Evolutionary conservation across 345 rosid species (phyloP), one percentile per base, ranked within the genome.

Genomic region (thale cress (Arabidopsis thaliana)): DNA sequence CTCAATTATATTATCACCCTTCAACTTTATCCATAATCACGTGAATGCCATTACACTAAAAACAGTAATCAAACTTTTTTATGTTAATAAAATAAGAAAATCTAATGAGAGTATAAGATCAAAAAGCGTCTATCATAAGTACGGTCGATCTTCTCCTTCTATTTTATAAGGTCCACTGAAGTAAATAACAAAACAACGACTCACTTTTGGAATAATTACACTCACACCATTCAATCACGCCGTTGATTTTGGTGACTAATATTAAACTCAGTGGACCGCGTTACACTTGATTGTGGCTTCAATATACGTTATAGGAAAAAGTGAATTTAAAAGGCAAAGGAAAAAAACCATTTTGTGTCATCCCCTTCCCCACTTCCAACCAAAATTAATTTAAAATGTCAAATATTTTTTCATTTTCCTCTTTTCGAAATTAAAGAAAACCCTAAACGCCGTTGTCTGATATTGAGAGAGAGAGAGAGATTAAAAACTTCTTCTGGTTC

Each of bases 351-450:
- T 46, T 70, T 40, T 5, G 63, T 65, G 62, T 70, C 81, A 71
- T 77, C 62, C 68, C 63, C 81, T 78, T 78, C 73, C 73, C 77
- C 81, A 78, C 81, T 78, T 77, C 72, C 81, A 71, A 78, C 81
- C 68, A 78, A 78, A 22, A 33, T 56, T 56, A 48, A n/a, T 50
- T 37, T 5, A 0, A 12, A 36, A 23, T 41, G 25, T 51, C 25
- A 22, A 25, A 48, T 41, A 28, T 11, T 6, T 12, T 8, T 10
- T 51, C 20, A 16, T 50, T 41, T 49, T 67, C 24, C 32, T 36
- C 8, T 46, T 16, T 16, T 16, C 20, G 20, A 66, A 36, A 56
- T 49, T 51, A 41, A 59, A 58, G 20, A 16, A 16, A 16, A 16
- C 20, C 79, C 75, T 60, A 50, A 60, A 52, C 74, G 80, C 80